These are phyloP conservation scores for Echeveria elegans DNA, from an alignment of 164 flowering plant species.

Conservation along the genomic window DNA sequence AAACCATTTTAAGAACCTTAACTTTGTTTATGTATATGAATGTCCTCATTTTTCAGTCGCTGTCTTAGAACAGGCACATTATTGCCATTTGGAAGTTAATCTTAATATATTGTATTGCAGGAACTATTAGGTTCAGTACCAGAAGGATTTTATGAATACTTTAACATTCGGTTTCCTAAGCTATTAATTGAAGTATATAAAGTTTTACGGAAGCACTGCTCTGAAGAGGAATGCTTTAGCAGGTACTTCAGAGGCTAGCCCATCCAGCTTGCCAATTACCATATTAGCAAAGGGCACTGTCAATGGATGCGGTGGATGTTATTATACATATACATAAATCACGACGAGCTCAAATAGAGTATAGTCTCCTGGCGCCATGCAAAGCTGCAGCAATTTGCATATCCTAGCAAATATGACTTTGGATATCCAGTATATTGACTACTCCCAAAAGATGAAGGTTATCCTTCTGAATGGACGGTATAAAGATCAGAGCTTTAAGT, in stretches of 20 bases:
- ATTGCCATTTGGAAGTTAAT: neutral
- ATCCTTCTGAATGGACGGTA: too few relatives aligned
- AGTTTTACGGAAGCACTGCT: conserved; percentile 40
- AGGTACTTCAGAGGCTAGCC: conserved; percentile 38
- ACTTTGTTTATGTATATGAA: neutral
- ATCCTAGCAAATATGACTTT: neutral
- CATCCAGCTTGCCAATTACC: neutral
- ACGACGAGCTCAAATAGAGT: neutral
- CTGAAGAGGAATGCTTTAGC: conserved; percentile 50
- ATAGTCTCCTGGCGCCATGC: too few relatives aligned
- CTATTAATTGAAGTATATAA: conserved; percentile 77
- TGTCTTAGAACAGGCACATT: neutral
- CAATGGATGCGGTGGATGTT: too few relatives aligned
- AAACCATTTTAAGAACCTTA: too few relatives aligned
- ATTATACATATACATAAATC: neutral
- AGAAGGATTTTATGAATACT: conserved; percentile 69
- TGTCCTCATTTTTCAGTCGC: neutral
- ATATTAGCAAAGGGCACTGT: too few relatives aligned
- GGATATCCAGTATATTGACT: neutral
- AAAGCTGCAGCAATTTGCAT: too few relatives aligned
- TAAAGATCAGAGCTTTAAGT: too few relatives aligned
- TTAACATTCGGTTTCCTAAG: conserved; percentile 62
- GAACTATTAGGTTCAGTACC: conserved; percentile 68
- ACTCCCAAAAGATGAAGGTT: too few relatives aligned
- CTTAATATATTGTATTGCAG: conserved; percentile 23